Evolutionary conservation across 805 yeast genomes (phyloP), one percentile per base, ranked within the genome.

Genomic region (Hyphopichia homilentoma): DNA sequence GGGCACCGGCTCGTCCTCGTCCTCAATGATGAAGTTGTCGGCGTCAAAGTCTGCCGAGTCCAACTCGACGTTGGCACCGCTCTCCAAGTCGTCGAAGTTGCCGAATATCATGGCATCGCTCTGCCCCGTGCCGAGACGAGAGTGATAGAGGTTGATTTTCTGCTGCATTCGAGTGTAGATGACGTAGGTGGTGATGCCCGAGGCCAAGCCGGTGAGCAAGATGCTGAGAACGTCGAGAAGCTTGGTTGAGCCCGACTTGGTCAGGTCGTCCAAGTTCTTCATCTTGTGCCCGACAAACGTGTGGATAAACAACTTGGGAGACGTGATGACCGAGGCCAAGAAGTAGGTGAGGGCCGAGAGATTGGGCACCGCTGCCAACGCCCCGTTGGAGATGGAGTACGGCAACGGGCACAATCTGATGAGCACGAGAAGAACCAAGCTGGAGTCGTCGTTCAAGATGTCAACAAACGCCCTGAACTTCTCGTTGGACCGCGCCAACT

Each of bases 361-460:
- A 12, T 85, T 83, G 0, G 94, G 96, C 9, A 90, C 75, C 2
- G 94, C 81, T 7, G 95, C 93, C 43, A 93, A 68, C 0, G 95
- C 97, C 4, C 96, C 97, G 49, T 90, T 90, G 0, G 93, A 81
- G 20, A 90, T 63, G 2, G 96, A 87, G 53, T 88, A 93, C 0
- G 97, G 97, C 47, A 90, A 72, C 1, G 98, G 98, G 45, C 96
- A 87, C 36, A 90, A 57, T 34, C 97, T 68, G 18, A 90, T 71
- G 50, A 90, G 65, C 32, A 83, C 74, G 33, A 90, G 57, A 16
- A 93, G 58, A 41, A 79, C 54, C 36, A 88, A 71, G 13, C 66
- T 55, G 43, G 82, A 81, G 34, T 76, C 74, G 36, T 86, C 94
- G 44, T 73, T 77, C 38, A 90, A 56, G 4, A 86, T 83, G 34